Evolutionary conservation across 164 flowering plant species (phyloP), one percentile per base, ranked within the genome.

Genomic region (Echeveria elegans): DNA sequence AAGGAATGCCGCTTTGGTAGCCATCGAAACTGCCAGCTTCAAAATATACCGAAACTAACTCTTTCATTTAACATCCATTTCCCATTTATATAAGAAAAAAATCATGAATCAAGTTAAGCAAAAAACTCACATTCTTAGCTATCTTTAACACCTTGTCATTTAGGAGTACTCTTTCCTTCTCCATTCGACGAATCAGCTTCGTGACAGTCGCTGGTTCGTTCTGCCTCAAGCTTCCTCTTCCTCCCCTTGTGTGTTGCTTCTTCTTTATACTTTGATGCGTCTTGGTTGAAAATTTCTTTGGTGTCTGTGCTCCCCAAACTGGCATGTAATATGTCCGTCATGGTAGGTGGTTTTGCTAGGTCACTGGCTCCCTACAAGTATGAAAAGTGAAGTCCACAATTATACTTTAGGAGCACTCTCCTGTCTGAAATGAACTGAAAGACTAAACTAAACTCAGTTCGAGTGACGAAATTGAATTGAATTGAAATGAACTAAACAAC

Each of bases 1-100:
- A 37, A 93, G 72, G 1, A 82, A 70, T 69, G 84, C 80, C 26
- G 97, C 92, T 80, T 83, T 93, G 38, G 85, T 73, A 34, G 98
- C 95, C 97, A 93, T 86, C 26, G 97, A 83, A 41, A 83, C 66
- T 34, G 97, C 98, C 72, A 90, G 82, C 41, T 38, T 81, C 69
- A 52, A 61, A 68, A 69, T 8, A 37, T 8, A 10, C 41, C 8
- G 12, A 1, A 38, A 38, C 11, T 8, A 38, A 38, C 41, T 14
- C 11, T 38, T 14, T 38, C 12, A 36, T 10, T 38, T 1, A 38
- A 1, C 12, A 4, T 38, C 41, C 8, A 38, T 4, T 38, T 38
- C 41, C 8, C 41, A 8, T 38, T 38, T 38, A 1, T 38, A 10
- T 14, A 38, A 38, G 12, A 10, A 38, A 38, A 38, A 10, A 38